Evolutionary conservation across 2,329 filamentous ascomycete species (phyloP).

Genomic region (Cyphellophora attinorum): DNA sequence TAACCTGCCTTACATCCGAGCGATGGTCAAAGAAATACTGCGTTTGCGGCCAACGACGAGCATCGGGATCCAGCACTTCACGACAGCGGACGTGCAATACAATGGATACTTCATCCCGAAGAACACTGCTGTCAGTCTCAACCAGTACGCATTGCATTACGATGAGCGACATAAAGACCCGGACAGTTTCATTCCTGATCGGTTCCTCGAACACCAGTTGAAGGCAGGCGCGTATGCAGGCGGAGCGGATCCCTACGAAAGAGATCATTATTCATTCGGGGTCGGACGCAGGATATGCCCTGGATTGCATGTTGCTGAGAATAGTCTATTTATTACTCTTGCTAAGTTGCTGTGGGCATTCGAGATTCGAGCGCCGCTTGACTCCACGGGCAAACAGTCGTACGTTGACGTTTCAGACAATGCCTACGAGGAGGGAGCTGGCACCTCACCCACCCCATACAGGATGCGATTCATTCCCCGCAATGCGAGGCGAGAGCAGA

Average conservation of each 20-base stretch:
- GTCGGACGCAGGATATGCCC: conserved; percentile 24
- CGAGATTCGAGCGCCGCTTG: conserved; percentile 6
- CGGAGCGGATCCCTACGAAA: conserved; percentile 19
- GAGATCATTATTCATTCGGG: conserved; percentile 23
- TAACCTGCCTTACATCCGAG: conserved; percentile 43
- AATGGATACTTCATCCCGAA: conserved; percentile 16
- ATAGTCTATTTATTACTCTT: conserved; percentile 20
- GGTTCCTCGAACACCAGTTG: conserved; percentile 8
- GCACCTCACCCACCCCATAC: conserved; percentile 25
- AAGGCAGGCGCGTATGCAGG: conserved; percentile 28
- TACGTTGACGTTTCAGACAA: conserved; percentile 24
- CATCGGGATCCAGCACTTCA: conserved; percentile 22
- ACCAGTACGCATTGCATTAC: conserved; percentile 8
- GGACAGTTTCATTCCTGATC: conserved; percentile 11
- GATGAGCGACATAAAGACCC: conserved; percentile 12
- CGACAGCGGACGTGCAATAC: conserved; percentile 16
- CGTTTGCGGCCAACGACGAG: conserved; percentile 36
- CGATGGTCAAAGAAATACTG: conserved; percentile 22
- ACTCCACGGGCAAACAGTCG: conserved; percentile 11
- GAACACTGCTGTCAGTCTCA: conserved; percentile 16
- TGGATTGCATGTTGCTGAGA: conserved; percentile 24
- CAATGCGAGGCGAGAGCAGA: conserved; percentile 14
- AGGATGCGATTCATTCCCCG: conserved; percentile 20
- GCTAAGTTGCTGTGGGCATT: conserved; percentile 25
- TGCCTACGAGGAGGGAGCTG: conserved; percentile 23